These are phyloP conservation scores for Fusarium udum DNA, from an alignment of 2,329 filamentous ascomycete species.

Conservation along the genomic window DNA sequence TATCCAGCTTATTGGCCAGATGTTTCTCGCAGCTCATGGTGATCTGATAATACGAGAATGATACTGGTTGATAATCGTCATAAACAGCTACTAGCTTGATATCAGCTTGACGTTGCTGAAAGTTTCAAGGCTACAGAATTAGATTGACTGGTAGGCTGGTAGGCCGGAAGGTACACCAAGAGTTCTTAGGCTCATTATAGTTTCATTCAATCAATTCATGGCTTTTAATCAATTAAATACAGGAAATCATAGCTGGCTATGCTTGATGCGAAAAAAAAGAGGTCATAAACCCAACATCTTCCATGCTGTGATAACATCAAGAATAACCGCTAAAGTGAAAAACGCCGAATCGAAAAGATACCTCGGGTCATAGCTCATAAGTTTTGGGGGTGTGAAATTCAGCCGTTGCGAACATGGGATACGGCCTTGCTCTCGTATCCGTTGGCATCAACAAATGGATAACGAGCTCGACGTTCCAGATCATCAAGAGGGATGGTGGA, in stretches of 20 bases:
- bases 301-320: slow-evolving; percentile 20
- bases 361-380: slow-evolving; percentile 17
- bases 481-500: slow-evolving; percentile 84
- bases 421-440: slow-evolving; percentile 59
- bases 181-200: not conserved
- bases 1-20: not conserved
- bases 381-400: not conserved
- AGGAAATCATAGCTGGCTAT: slow-evolving; percentile 31
- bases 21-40: not conserved
- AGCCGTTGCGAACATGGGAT: slow-evolving; percentile 46
- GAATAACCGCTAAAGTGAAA: slow-evolving; percentile 17
- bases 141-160: not conserved
- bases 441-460: slow-evolving; percentile 69
- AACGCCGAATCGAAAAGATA: not conserved
- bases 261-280: slow-evolving; percentile 17
- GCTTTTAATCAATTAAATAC: slow-evolving; percentile 9
- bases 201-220: not conserved
- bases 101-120: not conserved
- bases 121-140: not conserved
- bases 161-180: not conserved
- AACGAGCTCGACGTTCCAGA: slow-evolving; percentile 79
- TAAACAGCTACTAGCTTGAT: not conserved
- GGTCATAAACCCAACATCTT: slow-evolving; percentile 14
- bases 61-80: slow-evolving; percentile 3
- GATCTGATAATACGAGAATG: not conserved